Evolutionary conservation across 192 early-diverging fungal genomes (phyloP).

Genomic region (Gamsiella multidivaricata): DNA sequence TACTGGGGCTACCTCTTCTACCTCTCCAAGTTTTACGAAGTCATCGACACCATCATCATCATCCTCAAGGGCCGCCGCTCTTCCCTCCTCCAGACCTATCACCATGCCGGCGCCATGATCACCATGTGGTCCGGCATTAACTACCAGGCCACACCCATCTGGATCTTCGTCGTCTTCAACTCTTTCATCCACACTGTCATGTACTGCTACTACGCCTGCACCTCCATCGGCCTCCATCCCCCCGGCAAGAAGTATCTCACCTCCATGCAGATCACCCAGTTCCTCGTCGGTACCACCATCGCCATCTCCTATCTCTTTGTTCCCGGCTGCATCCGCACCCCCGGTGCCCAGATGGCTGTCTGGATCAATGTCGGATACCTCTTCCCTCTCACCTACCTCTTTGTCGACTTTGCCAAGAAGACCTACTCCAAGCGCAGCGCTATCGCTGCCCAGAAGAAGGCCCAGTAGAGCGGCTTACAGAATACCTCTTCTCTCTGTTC

Average conservation of each 20-base stretch:
- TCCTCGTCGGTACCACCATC: slow-evolving; percentile 76
- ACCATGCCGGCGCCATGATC: slow-evolving; percentile 87
- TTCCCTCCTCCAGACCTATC: slow-evolving; percentile 86
- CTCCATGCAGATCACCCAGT: slow-evolving; percentile 85
- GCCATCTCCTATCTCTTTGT: slow-evolving; percentile 76
- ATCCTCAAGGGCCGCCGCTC: slow-evolving; percentile 81
- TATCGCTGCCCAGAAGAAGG: slow-evolving; percentile 52
- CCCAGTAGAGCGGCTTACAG: slow-evolving; percentile 8
- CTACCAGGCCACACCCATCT: slow-evolving; percentile 77
- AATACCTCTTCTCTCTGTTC: neutral
- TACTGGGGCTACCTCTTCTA: slow-evolving; percentile 91
- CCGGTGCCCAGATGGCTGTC: slow-evolving; percentile 67
- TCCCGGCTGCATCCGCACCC: slow-evolving; percentile 64
- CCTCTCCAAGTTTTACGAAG: slow-evolving; percentile 83
- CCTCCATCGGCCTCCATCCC: slow-evolving; percentile 77
- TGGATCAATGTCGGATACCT: slow-evolving; percentile 75
- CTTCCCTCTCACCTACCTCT: slow-evolving; percentile 79
- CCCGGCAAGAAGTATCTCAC: slow-evolving; percentile 87
- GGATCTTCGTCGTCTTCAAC: slow-evolving; percentile 87
- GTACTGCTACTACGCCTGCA: slow-evolving; percentile 85
- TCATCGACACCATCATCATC: slow-evolving; percentile 90
- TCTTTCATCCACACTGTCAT: slow-evolving; percentile 90
- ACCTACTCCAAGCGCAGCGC: slow-evolving; percentile 69
- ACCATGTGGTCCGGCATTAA: slow-evolving; percentile 82
- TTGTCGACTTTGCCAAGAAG: slow-evolving; percentile 80